phyloP scores from a whole-genome alignment of 2,329 filamentous ascomycete species.

The Metarhizium sp. region DNA sequence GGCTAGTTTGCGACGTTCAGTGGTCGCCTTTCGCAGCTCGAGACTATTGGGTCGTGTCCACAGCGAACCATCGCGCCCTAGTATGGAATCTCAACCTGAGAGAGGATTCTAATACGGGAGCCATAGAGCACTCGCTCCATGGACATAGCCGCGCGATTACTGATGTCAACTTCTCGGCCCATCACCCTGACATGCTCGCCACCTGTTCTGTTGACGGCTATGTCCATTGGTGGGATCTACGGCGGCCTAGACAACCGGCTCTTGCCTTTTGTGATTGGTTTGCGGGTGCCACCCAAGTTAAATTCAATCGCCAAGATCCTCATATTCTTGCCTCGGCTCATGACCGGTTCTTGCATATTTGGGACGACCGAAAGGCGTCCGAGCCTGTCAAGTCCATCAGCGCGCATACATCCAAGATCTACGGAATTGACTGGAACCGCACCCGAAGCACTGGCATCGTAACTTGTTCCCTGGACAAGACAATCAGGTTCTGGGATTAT shows the following conservation, averaged over 20 bases:
- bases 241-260: constrained; percentile 61
- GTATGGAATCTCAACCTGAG: constrained; percentile 85
- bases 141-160: constrained; percentile 81
- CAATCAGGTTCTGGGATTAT: constrained; percentile 91
- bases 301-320: constrained; percentile 84
- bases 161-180: constrained; percentile 91
- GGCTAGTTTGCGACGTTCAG: constrained; percentile 92
- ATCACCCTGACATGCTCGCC: constrained; percentile 79
- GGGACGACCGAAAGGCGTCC: constrained; percentile 76
- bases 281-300: constrained; percentile 87
- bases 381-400: constrained; percentile 74
- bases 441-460: constrained; percentile 62
- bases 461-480: constrained; percentile 85
- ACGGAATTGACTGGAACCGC: constrained; percentile 90
- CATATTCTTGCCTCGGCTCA: constrained; percentile 85
- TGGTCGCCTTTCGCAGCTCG: constrained; percentile 89
- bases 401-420: constrained; percentile 88
- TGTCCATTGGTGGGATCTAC: constrained; percentile 85
- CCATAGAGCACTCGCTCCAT: constrained; percentile 80
- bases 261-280: constrained; percentile 88
- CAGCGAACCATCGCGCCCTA: constrained; percentile 86
- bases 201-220: constrained; percentile 91
- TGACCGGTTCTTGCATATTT: constrained; percentile 78
- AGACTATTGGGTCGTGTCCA: constrained; percentile 90
- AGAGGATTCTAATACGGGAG: constrained; percentile 59